These are phyloP conservation scores for Hypoxylon sp. DNA, from an alignment of 2,329 filamentous ascomycete genomes.

Conservation along the genomic window DNA sequence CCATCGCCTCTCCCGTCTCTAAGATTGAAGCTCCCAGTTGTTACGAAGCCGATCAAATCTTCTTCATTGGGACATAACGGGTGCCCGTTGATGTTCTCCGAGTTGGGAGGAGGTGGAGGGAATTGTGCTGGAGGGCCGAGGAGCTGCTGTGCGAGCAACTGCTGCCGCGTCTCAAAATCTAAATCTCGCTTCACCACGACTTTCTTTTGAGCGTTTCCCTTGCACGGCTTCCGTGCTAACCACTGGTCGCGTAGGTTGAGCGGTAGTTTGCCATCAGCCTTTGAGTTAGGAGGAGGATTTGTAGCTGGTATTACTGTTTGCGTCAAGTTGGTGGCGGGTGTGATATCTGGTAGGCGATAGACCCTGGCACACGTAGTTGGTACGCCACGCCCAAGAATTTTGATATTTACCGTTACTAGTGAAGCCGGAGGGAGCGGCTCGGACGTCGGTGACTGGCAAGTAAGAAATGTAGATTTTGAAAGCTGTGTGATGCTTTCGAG, in stretches of 20 bases:
- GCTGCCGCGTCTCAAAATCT: constrained; percentile 57
- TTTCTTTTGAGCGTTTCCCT: constrained; percentile 46
- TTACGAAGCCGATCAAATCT: constrained; percentile 91
- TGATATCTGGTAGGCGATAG: constrained; percentile 78
- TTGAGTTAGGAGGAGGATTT: constrained; percentile 46
- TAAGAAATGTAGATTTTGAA: constrained; percentile 53
- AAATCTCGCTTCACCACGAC: constrained; percentile 48
- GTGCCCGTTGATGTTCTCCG: constrained; percentile 62
- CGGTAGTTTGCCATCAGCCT: constrained; percentile 52
- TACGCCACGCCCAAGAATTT: constrained; percentile 76
- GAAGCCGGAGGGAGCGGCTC: constrained; percentile 53
- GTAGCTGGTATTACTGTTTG: constrained; percentile 62
- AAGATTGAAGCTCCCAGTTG: constrained; percentile 85
- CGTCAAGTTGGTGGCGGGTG: constrained; percentile 30
- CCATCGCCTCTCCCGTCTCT: constrained; percentile 80
- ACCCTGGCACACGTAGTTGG: constrained; percentile 80
- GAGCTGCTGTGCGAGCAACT: constrained; percentile 62
- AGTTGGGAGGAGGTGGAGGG: constrained; percentile 54
- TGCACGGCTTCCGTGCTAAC: constrained; percentile 66
- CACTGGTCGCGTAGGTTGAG: constrained; percentile 74
- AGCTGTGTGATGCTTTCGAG: constrained; percentile 55
- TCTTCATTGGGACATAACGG: constrained; percentile 77
- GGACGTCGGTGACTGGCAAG: constrained; percentile 49
- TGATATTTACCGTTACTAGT: constrained; percentile 74
- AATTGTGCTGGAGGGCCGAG: constrained; percentile 54